Evolutionary conservation across 1,139 yeast genomes (phyloP).

Genomic region (Ogataea hybrid): DNA sequence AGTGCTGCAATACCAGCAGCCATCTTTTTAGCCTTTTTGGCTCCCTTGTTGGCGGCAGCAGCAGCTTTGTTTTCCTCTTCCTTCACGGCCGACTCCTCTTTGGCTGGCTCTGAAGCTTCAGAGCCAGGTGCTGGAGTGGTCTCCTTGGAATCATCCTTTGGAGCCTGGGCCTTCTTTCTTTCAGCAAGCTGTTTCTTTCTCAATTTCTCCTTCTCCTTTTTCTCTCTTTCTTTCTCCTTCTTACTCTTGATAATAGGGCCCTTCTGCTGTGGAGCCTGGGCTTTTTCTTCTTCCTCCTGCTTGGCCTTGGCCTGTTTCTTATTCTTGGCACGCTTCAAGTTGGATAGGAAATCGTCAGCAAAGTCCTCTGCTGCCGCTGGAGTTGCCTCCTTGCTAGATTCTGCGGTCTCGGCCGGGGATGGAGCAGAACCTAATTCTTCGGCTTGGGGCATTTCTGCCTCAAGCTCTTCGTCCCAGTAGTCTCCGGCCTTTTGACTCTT

Average conservation of each 20-base stretch:
- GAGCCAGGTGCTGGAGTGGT: slow-evolving; percentile 36
- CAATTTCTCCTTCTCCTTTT: slow-evolving; percentile 95
- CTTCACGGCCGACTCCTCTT: slow-evolving; percentile 23
- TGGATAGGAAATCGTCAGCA: slow-evolving; percentile 73
- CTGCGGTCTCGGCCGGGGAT: slow-evolving; percentile 21
- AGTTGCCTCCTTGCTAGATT: slow-evolving; percentile 24
- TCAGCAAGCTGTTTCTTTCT: slow-evolving; percentile 90
- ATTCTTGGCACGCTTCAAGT: slow-evolving; percentile 75
- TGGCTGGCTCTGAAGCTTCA: slow-evolving; percentile 26
- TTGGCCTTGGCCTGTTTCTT: slow-evolving; percentile 42
- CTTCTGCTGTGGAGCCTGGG: slow-evolving; percentile 34
- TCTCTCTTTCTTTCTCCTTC: slow-evolving; percentile 96
- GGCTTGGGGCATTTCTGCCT: slow-evolving; percentile 52
- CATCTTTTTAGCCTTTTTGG: slow-evolving; percentile 61
- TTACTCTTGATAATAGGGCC: slow-evolving; percentile 82
- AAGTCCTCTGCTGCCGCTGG: slow-evolving; percentile 47
- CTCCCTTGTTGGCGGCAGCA: slow-evolving; percentile 36
- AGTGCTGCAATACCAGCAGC: slow-evolving; percentile 80
- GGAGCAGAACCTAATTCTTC: slow-evolving; percentile 43
- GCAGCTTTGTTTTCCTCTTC: slow-evolving; percentile 17
- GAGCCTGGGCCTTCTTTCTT: slow-evolving; percentile 75
- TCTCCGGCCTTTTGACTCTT: slow-evolving; percentile 51
- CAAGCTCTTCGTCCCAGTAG: slow-evolving; percentile 81
- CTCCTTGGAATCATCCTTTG: slow-evolving; percentile 47
- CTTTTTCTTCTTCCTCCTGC: slow-evolving; percentile 37